Percentiles rank a stretch among this genome's conserved stretches.
These are phyloP conservation scores for Phialophora verrucosa DNA, from an alignment of 2,329 filamentous ascomycete species.

Conservation along the genomic window DNA sequence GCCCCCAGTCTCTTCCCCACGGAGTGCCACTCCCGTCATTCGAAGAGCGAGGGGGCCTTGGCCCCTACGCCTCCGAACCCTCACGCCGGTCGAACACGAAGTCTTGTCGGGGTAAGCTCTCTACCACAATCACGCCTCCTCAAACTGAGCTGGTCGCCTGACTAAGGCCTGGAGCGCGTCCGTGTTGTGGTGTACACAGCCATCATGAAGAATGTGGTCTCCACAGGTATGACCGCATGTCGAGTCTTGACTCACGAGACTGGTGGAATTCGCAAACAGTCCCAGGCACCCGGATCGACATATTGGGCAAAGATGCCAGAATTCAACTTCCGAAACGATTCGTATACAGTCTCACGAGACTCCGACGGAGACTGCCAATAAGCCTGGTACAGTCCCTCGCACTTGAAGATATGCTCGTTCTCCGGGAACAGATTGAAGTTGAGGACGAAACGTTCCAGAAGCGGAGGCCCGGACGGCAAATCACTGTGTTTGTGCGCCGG, in stretches of 20 bases:
- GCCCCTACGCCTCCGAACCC: not conserved
- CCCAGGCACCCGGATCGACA: not conserved
- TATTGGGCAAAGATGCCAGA: not conserved
- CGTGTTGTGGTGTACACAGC: not conserved
- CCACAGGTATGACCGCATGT: not conserved
- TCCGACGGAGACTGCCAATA: not conserved
- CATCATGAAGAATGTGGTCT: not conserved
- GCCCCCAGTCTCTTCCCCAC: not conserved
- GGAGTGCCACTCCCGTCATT: not conserved
- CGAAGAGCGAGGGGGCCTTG: not conserved
- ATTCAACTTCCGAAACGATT: not conserved
- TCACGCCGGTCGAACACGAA: not conserved
- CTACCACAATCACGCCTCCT: not conserved
- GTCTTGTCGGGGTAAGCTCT: not conserved
- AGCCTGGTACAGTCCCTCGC: not conserved
- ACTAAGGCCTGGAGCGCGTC: not conserved
- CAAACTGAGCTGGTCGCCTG: too few relatives aligned
- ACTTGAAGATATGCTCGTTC: not conserved
- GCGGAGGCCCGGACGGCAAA: not conserved
- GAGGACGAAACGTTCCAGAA: not conserved
- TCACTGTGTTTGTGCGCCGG: not conserved
- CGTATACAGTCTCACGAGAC: not conserved
- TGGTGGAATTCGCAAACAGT: not conserved
- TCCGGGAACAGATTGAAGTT: not conserved
- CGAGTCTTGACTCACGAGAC: not conserved